Percentiles rank a stretch among this genome's conserved stretches.
Conservation (phyloP, 2,329 filamentous ascomycete species). For the Macrophomina pseudophaseolina region DNA sequence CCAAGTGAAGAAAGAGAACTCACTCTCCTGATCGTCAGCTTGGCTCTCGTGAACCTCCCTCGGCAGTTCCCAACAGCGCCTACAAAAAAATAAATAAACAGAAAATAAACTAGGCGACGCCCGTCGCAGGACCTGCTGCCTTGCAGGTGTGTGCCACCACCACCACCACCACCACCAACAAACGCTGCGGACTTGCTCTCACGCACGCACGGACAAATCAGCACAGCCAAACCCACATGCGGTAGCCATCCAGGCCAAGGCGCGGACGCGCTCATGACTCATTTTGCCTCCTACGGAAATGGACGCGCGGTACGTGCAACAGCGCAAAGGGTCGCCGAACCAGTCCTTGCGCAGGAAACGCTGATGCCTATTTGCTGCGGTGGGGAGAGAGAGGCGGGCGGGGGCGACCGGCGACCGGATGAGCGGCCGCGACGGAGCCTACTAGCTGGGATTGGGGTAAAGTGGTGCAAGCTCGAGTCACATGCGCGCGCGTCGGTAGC, state of each 20-base stretch:
- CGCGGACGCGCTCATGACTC: too few species aligned
- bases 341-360: background rate
- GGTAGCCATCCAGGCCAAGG: background rate
- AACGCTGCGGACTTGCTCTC: background rate
- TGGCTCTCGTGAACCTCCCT: background rate
- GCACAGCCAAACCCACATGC: background rate
- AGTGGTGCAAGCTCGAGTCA: background rate
- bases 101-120: too few species aligned
- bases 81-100: too few species aligned
- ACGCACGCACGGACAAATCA: too few species aligned
- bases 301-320: too few species aligned
- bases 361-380: background rate
- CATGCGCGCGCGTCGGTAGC: conserved; percentile 13
- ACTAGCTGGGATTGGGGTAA: background rate
- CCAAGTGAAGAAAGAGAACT: background rate
- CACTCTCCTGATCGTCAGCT: conserved; percentile 2
- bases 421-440: background rate
- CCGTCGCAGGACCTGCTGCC: background rate
- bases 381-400: too few species aligned
- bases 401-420: background rate
- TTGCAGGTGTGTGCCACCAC: background rate
- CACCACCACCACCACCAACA: background rate
- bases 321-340: background rate
- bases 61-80: too few species aligned
- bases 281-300: too few species aligned